phyloP scores from a whole-genome alignment of 805 yeast genomes.

The Candida tammaniensis region DNA sequence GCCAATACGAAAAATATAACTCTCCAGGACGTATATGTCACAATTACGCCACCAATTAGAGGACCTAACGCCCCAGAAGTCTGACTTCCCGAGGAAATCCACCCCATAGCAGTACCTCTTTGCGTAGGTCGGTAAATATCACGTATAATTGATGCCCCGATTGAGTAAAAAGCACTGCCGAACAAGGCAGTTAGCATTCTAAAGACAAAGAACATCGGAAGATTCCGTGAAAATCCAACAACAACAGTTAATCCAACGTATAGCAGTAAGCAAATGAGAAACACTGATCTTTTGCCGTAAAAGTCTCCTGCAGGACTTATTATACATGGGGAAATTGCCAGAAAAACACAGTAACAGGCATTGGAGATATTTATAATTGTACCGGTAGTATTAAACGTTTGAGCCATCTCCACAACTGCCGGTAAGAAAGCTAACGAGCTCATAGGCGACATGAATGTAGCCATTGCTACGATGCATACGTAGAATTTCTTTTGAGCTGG shows the following conservation, averaged over 20 bases:
- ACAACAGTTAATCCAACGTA: constrained; percentile 18
- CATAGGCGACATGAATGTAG: constrained; percentile 42
- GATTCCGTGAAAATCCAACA: constrained; percentile 44
- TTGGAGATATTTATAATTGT: constrained; percentile 44
- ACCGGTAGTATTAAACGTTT: constrained; percentile 43
- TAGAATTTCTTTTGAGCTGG: constrained; percentile 2
- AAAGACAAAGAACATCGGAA: constrained; percentile 52
- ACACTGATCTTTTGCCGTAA: constrained; percentile 45
- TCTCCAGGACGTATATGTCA: constrained; percentile 50
- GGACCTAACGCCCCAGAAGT: constrained; percentile 52
- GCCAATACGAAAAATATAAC: constrained; percentile 48
- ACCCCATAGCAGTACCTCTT: constrained; percentile 50
- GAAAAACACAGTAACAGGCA: constrained; percentile 45
- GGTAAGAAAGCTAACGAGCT: constrained; percentile 45
- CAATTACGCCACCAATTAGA: constrained; percentile 49
- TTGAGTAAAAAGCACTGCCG: constrained; percentile 52
- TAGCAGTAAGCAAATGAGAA: constrained; percentile 35
- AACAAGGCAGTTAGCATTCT: constrained; percentile 46
- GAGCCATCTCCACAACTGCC: constrained; percentile 47
- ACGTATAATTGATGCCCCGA: constrained; percentile 48
- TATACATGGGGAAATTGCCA: constrained; percentile 51
- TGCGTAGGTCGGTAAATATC: constrained; percentile 48
- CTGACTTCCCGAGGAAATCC: constrained; percentile 47
- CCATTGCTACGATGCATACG: constrained; percentile 12
- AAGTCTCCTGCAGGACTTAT: constrained; percentile 45